Percentiles rank a stretch among this genome's conserved stretches.
Conservation (phyloP, 768 basidiomycete genomes). For the Suillus weaverae region DNA sequence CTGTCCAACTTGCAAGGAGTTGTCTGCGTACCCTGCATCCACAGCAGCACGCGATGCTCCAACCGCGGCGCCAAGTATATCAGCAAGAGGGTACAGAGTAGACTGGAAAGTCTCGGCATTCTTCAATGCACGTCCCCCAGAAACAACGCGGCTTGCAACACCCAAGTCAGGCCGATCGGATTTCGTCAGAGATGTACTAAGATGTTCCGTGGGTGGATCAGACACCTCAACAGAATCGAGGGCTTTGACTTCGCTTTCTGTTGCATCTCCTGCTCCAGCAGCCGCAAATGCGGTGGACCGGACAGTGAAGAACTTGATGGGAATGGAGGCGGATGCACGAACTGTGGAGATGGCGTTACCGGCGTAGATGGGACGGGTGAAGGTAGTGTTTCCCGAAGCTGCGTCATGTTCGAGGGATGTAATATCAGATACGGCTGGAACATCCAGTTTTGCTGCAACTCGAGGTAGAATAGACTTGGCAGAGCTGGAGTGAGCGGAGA, state of each 20-base stretch:
- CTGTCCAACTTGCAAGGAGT: constrained; percentile 98
- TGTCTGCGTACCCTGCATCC: constrained; percentile 97
- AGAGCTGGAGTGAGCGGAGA: constrained; percentile 88
- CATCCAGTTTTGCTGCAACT: constrained; percentile 85
- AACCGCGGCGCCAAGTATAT: constrained; percentile 90
- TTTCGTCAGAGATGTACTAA: constrained; percentile 77
- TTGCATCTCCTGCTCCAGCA: constrained; percentile 46
- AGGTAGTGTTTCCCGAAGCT: constrained; percentile 74
- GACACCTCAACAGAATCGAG: constrained; percentile 64
- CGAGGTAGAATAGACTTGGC: constrained; percentile 94
- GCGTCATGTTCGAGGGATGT: constrained; percentile 71
- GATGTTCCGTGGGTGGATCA: constrained; percentile 53
- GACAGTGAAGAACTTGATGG: constrained; percentile 93
- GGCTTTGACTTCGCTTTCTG: constrained; percentile 58
- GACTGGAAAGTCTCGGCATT: constrained; percentile 89
- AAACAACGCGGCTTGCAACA: constrained; percentile 84
- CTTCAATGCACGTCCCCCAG: constrained; percentile 94
- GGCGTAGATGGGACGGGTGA: constrained; percentile 94
- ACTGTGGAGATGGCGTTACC: constrained; percentile 97
- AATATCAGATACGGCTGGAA: constrained; percentile 78
- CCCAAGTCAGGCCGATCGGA: constrained; percentile 93
- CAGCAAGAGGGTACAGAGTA: constrained; percentile 88
- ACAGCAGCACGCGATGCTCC: constrained; percentile 99
- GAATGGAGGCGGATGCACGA: constrained; percentile 70
- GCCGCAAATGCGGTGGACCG: constrained; percentile 88